Base-by-base conservation (phyloP, 2,329 filamentous ascomycete genomes). In the Dryadomyces sulphureus region DNA sequence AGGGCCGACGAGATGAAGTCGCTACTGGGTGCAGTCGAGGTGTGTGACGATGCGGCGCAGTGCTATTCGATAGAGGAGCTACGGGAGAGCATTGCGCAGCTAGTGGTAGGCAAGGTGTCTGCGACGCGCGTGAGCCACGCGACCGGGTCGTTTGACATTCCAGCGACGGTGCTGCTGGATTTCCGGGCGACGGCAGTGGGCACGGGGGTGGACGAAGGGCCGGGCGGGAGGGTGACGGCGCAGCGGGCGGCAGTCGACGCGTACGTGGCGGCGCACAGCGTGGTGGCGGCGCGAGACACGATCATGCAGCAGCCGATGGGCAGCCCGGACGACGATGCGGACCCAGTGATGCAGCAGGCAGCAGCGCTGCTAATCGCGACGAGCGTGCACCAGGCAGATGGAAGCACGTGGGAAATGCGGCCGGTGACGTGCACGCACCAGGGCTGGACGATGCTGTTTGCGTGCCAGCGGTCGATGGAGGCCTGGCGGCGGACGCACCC, bases 381-480 rank as follows among this genome's bases (percentile, higher is more conserved):
- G 11, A 58, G 61, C 3, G 52, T 77, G 14, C 59, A 66, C 21
- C 56, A 57, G 7, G 60, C 65, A 4, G 73, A 78, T 50, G 61
- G 60, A 14, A 72, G 72, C 51, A 57, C 56, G 0, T 78, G 74
- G 74, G 55, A 54, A 2, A 57, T 69, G 24, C 62, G 67, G 19
- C 61, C 68, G 17, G 62, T 71, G 19, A 65, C 66, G 21, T 61
- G 66, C 14, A 61, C 56, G 7, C 50, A 64, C 0, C 65, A 72
- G 39, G 72, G 73, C 5, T 77, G 73, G 73, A 63, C 61, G 1
- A 69, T 77, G 45, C 66, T 63, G 3, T 77, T 73, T 50, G 57
- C 66, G 17, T 79, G 75, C 62, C 69, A 65, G 48, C 63, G 69
- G 50, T 77, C 75, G 2, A 59, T 65, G 38, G 63, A 67, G 50